Evolutionary conservation across 331 rosid genomes (phyloP), one percentile per base, ranked within the genome.

Genomic region (Acacia pycnantha): DNA sequence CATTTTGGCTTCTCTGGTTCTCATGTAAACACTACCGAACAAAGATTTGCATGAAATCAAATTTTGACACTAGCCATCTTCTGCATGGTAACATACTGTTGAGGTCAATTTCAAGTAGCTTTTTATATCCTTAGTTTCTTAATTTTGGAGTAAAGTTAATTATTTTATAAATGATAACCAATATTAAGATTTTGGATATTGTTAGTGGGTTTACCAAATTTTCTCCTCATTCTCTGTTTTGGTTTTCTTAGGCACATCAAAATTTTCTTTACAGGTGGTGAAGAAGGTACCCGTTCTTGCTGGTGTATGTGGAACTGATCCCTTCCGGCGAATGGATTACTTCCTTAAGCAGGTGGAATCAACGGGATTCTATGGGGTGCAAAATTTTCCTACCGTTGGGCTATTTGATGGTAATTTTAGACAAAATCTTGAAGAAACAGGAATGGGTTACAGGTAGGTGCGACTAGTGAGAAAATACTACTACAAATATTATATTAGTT

Each of bases 301-400:
- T 74, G 97, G 97, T 50, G 93, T 93, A 31, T 95, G 97, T 80
- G 98, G 78, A 76, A 91, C 98, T 6, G 97, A 93, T 89, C 97
- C 97, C 86, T 93, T 93, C 84, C 93, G 98, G 66, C 88, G 68
- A 69, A 95, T 93, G 98, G 97, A 89, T 77, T 76, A 77, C 94
- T 93, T 95, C 80, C 90, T 93, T 33, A 95, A 87, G 91, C 94
- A 90, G 90, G 88, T 95, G 84, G 98, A 93, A 84, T 87, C 98
- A 64, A 88, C 91, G 58, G 98, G 98, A 77, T 93, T 95, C 81
- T 83, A 87, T 43, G 97, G 97, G 78, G 97, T 95, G 74, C 98
- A 95, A 86, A 93, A 91, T 82, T 95, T 95, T 88, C 98, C 98
- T 19, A 93, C 98, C 9, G 98, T 93, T 73, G 98, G 98, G 81